phyloP scores from a whole-genome alignment of 495 filamentous ascomycete species.

The Amphirosellinia nigrospora region DNA sequence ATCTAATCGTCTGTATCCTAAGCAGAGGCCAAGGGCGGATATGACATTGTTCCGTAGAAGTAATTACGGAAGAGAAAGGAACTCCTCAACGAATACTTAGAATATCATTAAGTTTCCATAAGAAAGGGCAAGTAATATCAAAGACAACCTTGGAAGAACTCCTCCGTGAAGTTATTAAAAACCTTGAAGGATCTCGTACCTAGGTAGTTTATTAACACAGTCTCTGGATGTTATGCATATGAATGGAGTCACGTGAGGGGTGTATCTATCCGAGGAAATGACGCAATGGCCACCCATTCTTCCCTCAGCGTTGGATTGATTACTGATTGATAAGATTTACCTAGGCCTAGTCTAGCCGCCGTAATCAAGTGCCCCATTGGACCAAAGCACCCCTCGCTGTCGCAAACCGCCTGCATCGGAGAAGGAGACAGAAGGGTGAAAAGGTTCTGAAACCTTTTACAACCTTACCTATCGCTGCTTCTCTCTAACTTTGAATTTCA shows the following conservation, averaged over 20 bases:
- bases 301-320: conserved; percentile 16
- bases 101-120: not conserved
- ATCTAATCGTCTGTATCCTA: not conserved
- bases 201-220: too few relatives aligned
- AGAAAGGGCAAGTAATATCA: not conserved
- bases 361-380: conserved; percentile 45
- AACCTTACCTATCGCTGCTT: not conserved
- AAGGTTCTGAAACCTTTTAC: not conserved
- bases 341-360: not conserved
- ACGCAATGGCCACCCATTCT: conserved; percentile 21
- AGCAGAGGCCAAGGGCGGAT: not conserved
- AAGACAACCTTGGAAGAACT: too few relatives aligned
- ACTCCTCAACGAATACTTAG: too few relatives aligned
- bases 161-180: too few relatives aligned
- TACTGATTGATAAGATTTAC: conserved; percentile 12
- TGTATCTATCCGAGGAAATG: not conserved
- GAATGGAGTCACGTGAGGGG: conserved; percentile 8
- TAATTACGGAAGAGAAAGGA: not conserved
- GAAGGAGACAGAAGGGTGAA: conserved; percentile 9
- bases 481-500: not conserved
- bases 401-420: conserved; percentile 27
- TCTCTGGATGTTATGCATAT: not conserved
- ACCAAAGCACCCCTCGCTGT: conserved; percentile 15
- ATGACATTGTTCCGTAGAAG: not conserved
- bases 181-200: too few relatives aligned